These are phyloP conservation scores for Hymenoscyphus fraxineus DNA, from an alignment of 2,329 filamentous ascomycete species.

Conservation along the genomic window DNA sequence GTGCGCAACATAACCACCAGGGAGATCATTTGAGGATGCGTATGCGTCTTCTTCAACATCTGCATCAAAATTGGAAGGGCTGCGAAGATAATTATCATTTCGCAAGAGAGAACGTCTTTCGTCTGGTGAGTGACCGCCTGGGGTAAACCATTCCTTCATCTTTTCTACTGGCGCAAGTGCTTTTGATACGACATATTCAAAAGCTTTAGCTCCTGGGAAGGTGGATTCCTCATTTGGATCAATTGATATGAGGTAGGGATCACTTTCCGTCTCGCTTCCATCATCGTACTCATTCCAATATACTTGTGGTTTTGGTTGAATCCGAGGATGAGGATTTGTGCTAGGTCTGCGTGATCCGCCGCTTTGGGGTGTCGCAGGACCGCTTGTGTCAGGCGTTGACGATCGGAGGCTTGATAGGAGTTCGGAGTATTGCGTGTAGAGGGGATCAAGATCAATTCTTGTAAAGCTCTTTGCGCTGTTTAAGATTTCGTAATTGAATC, in stretches of 20 bases:
- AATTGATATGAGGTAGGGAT: slow-evolving; percentile 69
- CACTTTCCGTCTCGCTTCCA: slow-evolving; percentile 63
- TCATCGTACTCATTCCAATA: slow-evolving; percentile 91
- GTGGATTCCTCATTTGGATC: slow-evolving; percentile 58
- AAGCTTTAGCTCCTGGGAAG: slow-evolving; percentile 52
- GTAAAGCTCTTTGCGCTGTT: slow-evolving; percentile 68
- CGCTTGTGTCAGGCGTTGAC: slow-evolving; percentile 33
- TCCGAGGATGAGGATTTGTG: slow-evolving; percentile 15
- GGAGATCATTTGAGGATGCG: slow-evolving; percentile 46
- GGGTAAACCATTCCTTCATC: slow-evolving; percentile 49
- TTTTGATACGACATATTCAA: slow-evolving; percentile 52
- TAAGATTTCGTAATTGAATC: slow-evolving; percentile 65
- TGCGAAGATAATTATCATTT: slow-evolving; percentile 24
- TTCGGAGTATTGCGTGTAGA: slow-evolving; percentile 49
- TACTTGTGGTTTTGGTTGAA: slow-evolving; percentile 17
- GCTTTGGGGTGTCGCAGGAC: slow-evolving; percentile 17
- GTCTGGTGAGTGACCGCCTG: slow-evolving; percentile 24
- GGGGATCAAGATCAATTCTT: slow-evolving; percentile 56
- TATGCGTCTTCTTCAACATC: slow-evolving; percentile 49
- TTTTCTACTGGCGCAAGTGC: slow-evolving; percentile 45
- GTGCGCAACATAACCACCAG: slow-evolving; percentile 50
- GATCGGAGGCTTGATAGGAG: slow-evolving; percentile 46
- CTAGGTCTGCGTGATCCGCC: slow-evolving; percentile 23
- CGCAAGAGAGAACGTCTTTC: slow-evolving; percentile 30
- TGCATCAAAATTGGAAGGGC: slow-evolving; percentile 30